Base-by-base conservation (phyloP, 2,329 filamentous ascomycete species). In the Trichophyton equinum region DNA sequence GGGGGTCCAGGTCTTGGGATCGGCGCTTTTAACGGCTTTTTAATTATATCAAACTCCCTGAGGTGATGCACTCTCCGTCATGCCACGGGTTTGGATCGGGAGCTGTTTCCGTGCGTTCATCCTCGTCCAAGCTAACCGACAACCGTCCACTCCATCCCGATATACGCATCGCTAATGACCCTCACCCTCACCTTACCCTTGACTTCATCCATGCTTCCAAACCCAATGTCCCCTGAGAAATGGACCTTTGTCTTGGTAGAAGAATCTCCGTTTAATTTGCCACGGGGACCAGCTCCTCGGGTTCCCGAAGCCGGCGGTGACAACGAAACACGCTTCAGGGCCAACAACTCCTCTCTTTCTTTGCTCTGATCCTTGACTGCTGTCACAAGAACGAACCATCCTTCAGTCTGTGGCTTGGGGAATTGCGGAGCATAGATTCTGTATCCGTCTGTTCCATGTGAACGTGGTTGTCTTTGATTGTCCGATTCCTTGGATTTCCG, bases 321-420 rank as follows among this genome's bases (percentile, higher is more conserved):
- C 91, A 94, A 97, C 1, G 85, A 86, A 0, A 94, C 82, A 33
- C 94, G 80, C 80, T 96, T 97, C 64, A 99, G 78, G 2, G 88
- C 92, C 3, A 96, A 74, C 44, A 97, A 80, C 66, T 96, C 89
- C 62, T 92, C 89, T 38, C n/a, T 60, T 22, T 53, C 53, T 49
- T 25, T 44, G 6, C 38, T 68, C 57, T 70, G 68, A 0, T 69
- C 58, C 4, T 66, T 65, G 42, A 69, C 64, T 38, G 66, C 67
- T 5, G 85, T 86, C 0, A 95, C 81, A 22, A 97, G 71, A 13
- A 94, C 83, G 73, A 99, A 97, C 82, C 86, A 97, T 0, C 91
- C 91, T 70, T 99, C 94, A 0, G 85, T 94, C 74, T 99, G 94
- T 15, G 91, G 85, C 74, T 99, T 99, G 0, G 92, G 92, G 75